Percentiles rank a stretch among this genome's conserved stretches.
Conservation (phyloP, 176 grass and related monocot genomes). For the Coix lacrymajobi region DNA sequence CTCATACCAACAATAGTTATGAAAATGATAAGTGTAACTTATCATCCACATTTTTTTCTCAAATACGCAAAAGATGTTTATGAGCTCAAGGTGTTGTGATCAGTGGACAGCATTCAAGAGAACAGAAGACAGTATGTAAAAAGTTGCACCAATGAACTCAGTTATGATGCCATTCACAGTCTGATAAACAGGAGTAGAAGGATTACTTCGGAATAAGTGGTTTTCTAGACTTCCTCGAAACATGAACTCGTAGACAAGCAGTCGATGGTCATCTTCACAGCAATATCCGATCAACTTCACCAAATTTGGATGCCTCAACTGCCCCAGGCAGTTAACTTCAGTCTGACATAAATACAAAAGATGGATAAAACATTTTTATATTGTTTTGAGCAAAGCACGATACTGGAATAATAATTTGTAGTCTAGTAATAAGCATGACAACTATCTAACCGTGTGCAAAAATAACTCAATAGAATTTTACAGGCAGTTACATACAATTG, state of each 20-base stretch:
- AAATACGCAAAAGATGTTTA: no score
- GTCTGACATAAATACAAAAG: constrained; percentile 53
- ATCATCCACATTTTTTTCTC: not conserved
- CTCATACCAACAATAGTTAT: not conserved
- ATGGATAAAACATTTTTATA: not conserved
- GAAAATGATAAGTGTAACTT: constrained; percentile 5
- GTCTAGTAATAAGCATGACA: not conserved
- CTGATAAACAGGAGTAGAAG: constrained; percentile 4
- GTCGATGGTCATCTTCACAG: constrained; percentile 93
- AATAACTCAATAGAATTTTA: not conserved
- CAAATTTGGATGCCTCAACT: constrained; percentile 96
- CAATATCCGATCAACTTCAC: constrained; percentile 99
- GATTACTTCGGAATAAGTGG: constrained; percentile 97
- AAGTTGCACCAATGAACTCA: not conserved
- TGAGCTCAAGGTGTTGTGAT: not conserved
- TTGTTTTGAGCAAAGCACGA: not conserved
- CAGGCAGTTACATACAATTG: not conserved
- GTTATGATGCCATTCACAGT: not conserved
- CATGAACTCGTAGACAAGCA: constrained; percentile 99
- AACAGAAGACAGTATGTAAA: constrained; percentile 13
- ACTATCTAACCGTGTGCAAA: not conserved
- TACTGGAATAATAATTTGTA: not conserved
- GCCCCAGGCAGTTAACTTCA: constrained; percentile 93
- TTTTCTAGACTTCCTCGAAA: constrained; percentile 99
- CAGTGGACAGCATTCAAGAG: not conserved